phyloP scores from a whole-genome alignment of 176 grass and related monocot genomes.

The Lolium multiflorum region DNA sequence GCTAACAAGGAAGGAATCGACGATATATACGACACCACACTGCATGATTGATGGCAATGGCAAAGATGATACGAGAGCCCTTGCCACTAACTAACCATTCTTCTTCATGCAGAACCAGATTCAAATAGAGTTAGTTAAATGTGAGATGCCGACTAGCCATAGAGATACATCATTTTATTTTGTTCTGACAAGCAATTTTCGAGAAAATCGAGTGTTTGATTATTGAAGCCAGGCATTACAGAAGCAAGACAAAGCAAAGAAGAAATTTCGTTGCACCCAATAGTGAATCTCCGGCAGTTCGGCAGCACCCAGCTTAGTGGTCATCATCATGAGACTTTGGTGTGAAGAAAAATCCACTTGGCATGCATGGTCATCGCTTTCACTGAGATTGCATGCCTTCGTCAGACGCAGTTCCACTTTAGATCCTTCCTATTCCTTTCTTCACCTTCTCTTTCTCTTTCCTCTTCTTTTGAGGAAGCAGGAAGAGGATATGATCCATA shows the following conservation, averaged over 20 bases:
- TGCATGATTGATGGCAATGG: no score
- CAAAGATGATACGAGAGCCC: no score
- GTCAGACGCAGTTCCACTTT: neutral
- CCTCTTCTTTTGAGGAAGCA: neutral
- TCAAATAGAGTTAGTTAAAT: no score
- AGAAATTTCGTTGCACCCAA: neutral
- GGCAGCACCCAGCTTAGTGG: slow-evolving; percentile 7
- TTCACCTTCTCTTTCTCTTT: neutral
- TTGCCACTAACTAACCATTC: no score
- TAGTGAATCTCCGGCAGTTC: neutral
- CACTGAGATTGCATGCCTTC: neutral
- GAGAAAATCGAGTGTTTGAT: neutral
- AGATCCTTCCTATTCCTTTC: neutral
- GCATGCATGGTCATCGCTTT: neutral
- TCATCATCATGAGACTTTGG: slow-evolving; percentile 11
- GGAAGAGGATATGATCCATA: neutral
- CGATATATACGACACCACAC: no score
- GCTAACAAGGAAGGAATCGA: no score
- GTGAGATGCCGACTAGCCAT: no score
- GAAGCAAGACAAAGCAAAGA: neutral
- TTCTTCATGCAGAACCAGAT: no score
- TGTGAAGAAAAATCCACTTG: neutral
- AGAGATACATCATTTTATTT: no score
- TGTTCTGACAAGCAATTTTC: no score
- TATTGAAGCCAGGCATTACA: neutral